These are phyloP conservation scores for Pseudisothecium myosuroides DNA, from an alignment of 225 moss, liverwort and hornwort species.

Conservation along the genomic window DNA sequence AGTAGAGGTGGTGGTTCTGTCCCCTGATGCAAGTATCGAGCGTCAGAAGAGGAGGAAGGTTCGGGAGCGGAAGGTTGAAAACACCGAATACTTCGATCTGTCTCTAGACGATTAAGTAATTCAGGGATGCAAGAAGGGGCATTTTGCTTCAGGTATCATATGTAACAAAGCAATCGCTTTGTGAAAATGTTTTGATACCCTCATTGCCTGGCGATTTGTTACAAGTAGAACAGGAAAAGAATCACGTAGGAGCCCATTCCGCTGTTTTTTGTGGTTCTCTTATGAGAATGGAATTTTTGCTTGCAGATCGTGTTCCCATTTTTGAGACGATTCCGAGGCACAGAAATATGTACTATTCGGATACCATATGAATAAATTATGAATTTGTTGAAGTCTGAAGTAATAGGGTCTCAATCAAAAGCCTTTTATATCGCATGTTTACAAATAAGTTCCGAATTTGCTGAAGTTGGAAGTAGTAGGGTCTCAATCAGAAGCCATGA, in stretches of 20 bases:
- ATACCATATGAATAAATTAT: background rate
- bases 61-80: background rate
- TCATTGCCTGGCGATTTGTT: background rate
- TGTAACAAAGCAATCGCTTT: background rate
- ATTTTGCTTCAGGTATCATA: background rate
- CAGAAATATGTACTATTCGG: background rate
- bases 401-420: background rate
- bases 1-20: background rate
- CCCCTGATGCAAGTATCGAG: background rate
- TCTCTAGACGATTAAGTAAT: background rate
- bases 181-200: background rate
- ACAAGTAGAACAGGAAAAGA: no score
- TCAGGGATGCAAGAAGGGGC: background rate
- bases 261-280: background rate
- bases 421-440: background rate
- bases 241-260: background rate
- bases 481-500: background rate
- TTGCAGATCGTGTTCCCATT: background rate
- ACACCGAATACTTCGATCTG: background rate
- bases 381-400: background rate
- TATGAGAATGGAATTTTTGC: background rate
- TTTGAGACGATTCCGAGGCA: background rate
- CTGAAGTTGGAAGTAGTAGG: background rate
- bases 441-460: background rate
- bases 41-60: background rate